Percentiles rank a stretch among this genome's conserved stretches.
These are phyloP conservation scores for Pseudocercospora eumusae DNA, from an alignment of 2,329 filamentous ascomycete species.

Conservation along the genomic window DNA sequence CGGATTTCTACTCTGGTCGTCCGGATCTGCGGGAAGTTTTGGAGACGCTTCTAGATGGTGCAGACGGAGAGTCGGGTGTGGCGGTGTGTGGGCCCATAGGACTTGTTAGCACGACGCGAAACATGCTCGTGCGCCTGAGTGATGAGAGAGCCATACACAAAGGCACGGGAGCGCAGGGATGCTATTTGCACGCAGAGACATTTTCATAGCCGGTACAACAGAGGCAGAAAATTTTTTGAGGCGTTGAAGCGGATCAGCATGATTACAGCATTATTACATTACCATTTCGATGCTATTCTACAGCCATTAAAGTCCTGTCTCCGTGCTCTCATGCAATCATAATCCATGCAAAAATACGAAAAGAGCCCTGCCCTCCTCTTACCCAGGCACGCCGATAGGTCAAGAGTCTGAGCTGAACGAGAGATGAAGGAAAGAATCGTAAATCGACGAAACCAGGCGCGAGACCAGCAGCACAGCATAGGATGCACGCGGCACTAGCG, in stretches of 20 bases:
- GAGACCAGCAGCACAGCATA: not conserved
- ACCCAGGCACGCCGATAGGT: slow-evolving; percentile 4
- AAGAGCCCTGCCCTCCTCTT: slow-evolving; percentile 1
- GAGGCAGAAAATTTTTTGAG: too few species aligned
- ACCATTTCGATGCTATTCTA: not conserved
- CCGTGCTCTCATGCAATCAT: slow-evolving; percentile 5
- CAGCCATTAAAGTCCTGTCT: slow-evolving; percentile 2
- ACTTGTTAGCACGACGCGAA: slow-evolving; percentile 29
- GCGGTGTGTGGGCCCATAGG: slow-evolving; percentile 31
- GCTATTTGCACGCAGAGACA: slow-evolving; percentile 30
- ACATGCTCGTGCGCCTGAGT: slow-evolving; percentile 25
- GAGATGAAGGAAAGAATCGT: not conserved
- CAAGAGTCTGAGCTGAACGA: not conserved
- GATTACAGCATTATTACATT: not conserved
- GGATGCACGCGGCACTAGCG: not conserved
- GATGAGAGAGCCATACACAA: slow-evolving; percentile 34
- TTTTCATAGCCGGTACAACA: slow-evolving; percentile 22
- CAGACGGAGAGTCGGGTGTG: slow-evolving; percentile 32
- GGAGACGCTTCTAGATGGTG: slow-evolving; percentile 27
- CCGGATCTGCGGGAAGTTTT: slow-evolving; percentile 27
- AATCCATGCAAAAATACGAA: not conserved
- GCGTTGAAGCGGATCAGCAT: not conserved
- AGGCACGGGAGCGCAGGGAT: slow-evolving; percentile 31
- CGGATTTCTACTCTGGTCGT: slow-evolving; percentile 31
- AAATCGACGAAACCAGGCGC: not conserved